Conservation (phyloP, 2,329 filamentous ascomycete species). For the Epichloe baconii region DNA sequence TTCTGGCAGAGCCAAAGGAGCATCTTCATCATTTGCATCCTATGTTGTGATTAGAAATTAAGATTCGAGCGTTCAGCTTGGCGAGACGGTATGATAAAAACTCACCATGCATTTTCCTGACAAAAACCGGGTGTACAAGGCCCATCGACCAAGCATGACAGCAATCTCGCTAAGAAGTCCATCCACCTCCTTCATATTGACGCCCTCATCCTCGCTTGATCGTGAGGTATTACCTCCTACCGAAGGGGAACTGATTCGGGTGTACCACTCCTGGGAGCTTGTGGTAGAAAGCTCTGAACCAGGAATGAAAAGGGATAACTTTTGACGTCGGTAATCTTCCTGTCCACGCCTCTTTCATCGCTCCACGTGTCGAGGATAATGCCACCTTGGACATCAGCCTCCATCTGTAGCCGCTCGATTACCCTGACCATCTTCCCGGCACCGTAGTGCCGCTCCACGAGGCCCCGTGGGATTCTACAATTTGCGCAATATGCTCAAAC, state of each 20-base stretch:
- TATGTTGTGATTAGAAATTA: conserved; percentile 15
- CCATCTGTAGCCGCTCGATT: conserved; percentile 81
- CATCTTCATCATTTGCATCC: conserved; percentile 39
- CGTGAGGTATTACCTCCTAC: conserved; percentile 42
- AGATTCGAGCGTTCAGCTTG: neutral
- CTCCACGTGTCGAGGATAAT: conserved; percentile 94
- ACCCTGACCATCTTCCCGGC: conserved; percentile 86
- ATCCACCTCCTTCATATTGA: conserved; percentile 96
- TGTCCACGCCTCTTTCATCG: conserved; percentile 73
- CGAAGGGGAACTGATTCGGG: conserved; percentile 65
- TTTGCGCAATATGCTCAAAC: conserved; percentile 95
- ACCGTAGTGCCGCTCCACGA: conserved; percentile 92
- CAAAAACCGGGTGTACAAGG: conserved; percentile 80
- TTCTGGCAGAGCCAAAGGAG: conserved; percentile 52
- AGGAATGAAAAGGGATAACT: conserved; percentile 96
- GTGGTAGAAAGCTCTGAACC: conserved; percentile 80
- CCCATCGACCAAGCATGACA: conserved; percentile 87
- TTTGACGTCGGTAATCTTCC: conserved; percentile 86
- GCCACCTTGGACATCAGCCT: conserved; percentile 91
- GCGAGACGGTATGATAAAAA: conserved; percentile 4
- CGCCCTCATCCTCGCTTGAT: conserved; percentile 73
- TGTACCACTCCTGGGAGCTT: conserved; percentile 50
- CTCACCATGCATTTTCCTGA: conserved; percentile 72
- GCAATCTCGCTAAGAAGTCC: conserved; percentile 75
- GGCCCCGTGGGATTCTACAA: conserved; percentile 82